Conservation (phyloP, 495 filamentous ascomycete species). For the Bombardia bombarda region DNA sequence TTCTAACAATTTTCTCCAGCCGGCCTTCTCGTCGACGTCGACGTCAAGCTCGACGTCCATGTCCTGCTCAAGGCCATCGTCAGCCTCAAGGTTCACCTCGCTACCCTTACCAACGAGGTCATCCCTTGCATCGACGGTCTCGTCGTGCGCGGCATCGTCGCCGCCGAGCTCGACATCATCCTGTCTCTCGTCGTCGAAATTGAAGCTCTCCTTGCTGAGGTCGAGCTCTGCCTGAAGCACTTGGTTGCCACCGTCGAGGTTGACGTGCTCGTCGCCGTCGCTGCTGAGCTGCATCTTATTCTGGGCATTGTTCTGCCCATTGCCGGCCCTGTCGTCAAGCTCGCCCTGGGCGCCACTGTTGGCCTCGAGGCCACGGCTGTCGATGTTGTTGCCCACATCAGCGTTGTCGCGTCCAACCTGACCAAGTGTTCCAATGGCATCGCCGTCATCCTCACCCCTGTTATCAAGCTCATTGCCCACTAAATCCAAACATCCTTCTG, state of each 20-base stretch:
- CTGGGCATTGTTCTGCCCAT: not conserved
- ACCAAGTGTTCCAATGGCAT: not conserved
- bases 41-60: not conserved
- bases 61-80: constrained; percentile 1
- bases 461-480: too few species aligned
- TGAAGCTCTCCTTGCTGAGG: constrained; percentile 1
- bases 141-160: constrained; percentile 1
- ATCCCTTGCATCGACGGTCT: not conserved
- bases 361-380: not conserved
- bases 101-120: not conserved
- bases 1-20: not conserved
- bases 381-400: constrained; percentile 1
- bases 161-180: constrained; percentile 4
- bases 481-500: too few species aligned
- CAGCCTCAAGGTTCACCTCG: constrained; percentile 5
- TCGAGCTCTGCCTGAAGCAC: constrained; percentile 5
- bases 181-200: constrained; percentile 5
- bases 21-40: not conserved
- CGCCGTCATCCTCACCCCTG: not conserved
- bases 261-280: not conserved
- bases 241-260: not conserved
- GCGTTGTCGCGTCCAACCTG: not conserved
- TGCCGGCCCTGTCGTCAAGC: not conserved
- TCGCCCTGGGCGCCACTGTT: not conserved
- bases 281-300: not conserved